These are phyloP conservation scores for Theobroma grandiflorum DNA, from an alignment of 441 rosid species.

Conservation along the genomic window DNA sequence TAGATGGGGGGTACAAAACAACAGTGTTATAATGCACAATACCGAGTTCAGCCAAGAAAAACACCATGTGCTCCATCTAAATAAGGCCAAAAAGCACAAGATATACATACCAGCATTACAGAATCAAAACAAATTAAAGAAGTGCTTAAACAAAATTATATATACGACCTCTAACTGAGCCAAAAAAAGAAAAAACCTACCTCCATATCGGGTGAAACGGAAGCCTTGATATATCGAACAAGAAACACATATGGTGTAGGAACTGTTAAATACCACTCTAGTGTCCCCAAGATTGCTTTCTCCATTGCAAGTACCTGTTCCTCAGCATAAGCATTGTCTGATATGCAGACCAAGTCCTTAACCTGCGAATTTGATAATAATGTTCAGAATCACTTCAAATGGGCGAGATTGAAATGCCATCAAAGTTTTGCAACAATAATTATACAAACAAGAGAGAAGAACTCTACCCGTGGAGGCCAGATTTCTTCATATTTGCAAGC, in stretches of 20 bases:
- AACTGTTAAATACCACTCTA: constrained; percentile 63
- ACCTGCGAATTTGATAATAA: constrained; percentile 46
- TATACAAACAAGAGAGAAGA: neutral
- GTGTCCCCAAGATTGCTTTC: constrained; percentile 54
- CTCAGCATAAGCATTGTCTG: constrained; percentile 57
- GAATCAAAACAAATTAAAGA: neutral
- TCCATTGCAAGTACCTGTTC: constrained; percentile 62
- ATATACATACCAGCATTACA: constrained; percentile 35
- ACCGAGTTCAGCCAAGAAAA: constrained; percentile 55
- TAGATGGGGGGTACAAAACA: constrained; percentile 42
- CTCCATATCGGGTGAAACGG: constrained; percentile 43
- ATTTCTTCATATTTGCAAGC: constrained; percentile 72
- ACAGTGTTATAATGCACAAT: constrained; percentile 41
- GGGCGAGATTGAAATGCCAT: neutral
- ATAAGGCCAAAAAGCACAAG: neutral
- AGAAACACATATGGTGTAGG: constrained; percentile 68
- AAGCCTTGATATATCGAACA: constrained; percentile 62
- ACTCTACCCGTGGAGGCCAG: constrained; percentile 63
- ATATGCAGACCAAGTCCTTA: constrained; percentile 57
- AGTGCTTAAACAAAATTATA: constrained; percentile 27
- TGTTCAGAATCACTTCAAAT: constrained; percentile 13
- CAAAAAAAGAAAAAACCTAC: constrained; percentile 28
- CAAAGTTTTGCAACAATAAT: constrained; percentile 10
- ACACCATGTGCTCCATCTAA: constrained; percentile 59
- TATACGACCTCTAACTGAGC: too few relatives aligned